These are phyloP conservation scores for Isatis lusitanica DNA, from an alignment of 441 rosid genomes.

Conservation along the genomic window DNA sequence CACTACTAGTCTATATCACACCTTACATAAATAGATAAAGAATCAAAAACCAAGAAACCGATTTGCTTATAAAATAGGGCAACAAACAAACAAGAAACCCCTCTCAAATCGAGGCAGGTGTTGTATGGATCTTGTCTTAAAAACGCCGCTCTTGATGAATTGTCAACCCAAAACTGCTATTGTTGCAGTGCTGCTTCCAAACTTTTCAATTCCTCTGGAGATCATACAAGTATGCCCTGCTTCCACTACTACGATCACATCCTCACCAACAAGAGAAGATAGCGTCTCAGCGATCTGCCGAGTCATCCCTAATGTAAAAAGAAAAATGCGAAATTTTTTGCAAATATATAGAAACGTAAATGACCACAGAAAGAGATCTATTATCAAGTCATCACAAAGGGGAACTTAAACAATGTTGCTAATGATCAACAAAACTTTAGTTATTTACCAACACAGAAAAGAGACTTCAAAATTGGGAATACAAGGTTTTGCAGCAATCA, in stretches of 20 bases:
- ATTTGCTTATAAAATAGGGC: neutral
- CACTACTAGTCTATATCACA: no score
- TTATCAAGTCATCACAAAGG: neutral
- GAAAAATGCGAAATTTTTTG: neutral
- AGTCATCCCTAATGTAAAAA: conserved; percentile 48
- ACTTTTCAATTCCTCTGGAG: conserved; percentile 89
- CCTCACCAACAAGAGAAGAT: conserved; percentile 66
- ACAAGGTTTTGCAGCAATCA: neutral
- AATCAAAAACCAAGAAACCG: neutral
- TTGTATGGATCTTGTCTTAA: conserved; percentile 50
- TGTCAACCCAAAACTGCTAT: conserved; percentile 72
- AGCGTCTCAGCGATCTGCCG: conserved; percentile 84
- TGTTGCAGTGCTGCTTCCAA: conserved; percentile 89
- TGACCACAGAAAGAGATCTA: neutral
- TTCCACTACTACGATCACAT: conserved; percentile 88
- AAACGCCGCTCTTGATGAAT: conserved; percentile 58
- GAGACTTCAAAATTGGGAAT: conserved; percentile 19
- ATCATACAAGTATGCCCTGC: conserved; percentile 94
- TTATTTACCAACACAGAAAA: conserved; percentile 4
- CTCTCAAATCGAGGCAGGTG: conserved; percentile 17
- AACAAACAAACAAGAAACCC: conserved; percentile 6
- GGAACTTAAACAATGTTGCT: neutral
- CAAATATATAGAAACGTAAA: neutral
- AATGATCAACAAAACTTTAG: neutral
- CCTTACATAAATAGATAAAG: no score